Evolutionary conservation across 345 rosid genomes (phyloP).

Genomic region (Aurinia saxatilis): DNA sequence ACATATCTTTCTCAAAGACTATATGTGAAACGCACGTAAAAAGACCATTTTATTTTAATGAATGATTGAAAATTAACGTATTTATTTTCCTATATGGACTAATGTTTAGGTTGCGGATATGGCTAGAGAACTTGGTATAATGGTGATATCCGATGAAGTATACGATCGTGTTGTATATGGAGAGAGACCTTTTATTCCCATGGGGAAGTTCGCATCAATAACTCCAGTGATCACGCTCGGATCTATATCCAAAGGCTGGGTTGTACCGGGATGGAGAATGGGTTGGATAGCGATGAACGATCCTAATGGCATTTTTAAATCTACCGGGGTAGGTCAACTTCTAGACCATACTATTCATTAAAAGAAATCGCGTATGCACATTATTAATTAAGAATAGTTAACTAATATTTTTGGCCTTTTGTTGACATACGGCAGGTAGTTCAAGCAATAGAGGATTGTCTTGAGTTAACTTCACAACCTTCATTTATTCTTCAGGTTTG

Average conservation of each 20-base stretch:
- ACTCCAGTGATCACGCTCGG: conserved; percentile 48
- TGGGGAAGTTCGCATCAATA: conserved; percentile 42
- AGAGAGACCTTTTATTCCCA: conserved; percentile 34
- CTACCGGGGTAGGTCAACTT: conserved; percentile 30
- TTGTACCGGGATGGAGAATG: conserved; percentile 51
- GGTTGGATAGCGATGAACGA: conserved; percentile 50
- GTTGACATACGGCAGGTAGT: conserved; percentile 30
- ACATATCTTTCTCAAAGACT: not conserved
- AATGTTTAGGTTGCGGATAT: conserved; percentile 41
- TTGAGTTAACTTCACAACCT: conserved; percentile 32
- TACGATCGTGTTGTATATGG: conserved; percentile 40
- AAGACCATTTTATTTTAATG: not conserved
- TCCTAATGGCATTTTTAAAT: conserved; percentile 26
- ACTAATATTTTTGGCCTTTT: not conserved
- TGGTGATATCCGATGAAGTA: conserved; percentile 53
- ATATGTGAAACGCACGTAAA: not conserved
- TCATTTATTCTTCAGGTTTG: conserved; percentile 43
- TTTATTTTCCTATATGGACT: not conserved
- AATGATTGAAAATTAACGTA: not conserved
- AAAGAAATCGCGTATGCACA: not conserved
- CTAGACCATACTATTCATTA: not conserved
- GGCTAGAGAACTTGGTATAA: conserved; percentile 39
- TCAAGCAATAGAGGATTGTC: conserved; percentile 32
- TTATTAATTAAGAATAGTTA: not conserved
- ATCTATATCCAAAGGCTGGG: conserved; percentile 52